phyloP scores from a whole-genome alignment of 306 rosid genomes.

The Gastrolobium bilobum region DNA sequence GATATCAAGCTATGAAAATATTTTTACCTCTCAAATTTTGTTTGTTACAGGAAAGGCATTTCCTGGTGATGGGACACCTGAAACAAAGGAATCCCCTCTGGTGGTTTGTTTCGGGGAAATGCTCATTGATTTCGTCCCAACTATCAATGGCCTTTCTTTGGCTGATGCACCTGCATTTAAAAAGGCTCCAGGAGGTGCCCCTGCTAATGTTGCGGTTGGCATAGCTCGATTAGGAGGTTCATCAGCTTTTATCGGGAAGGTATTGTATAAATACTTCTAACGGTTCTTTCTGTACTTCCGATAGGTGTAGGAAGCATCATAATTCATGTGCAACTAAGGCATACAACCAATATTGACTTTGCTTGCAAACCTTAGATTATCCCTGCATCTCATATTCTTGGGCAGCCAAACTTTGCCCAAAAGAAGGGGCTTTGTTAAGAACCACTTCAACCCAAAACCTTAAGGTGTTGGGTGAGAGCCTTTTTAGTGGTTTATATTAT shows the following conservation, averaged over 20 bases:
- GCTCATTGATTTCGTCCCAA: constrained; percentile 98
- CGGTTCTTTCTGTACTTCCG: constrained; percentile 31
- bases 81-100: constrained; percentile 76
- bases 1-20: constrained; percentile 22
- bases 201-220: constrained; percentile 98
- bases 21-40: constrained; percentile 37
- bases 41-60: constrained; percentile 69
- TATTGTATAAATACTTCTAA: constrained; percentile 44
- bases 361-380: neutral
- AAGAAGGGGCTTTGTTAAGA: too few species aligned
- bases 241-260: constrained; percentile 97
- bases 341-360: constrained; percentile 23
- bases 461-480: too few species aligned
- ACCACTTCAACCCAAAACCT: too few species aligned
- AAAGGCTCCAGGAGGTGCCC: constrained; percentile 99
- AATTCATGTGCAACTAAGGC: constrained; percentile 31
- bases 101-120: constrained; percentile 96
- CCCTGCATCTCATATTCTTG: neutral
- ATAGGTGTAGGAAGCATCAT: constrained; percentile 29
- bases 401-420: constrained; percentile 17
- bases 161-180: constrained; percentile 93
- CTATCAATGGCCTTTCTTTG: constrained; percentile 79
- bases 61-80: constrained; percentile 63
- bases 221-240: constrained; percentile 95
- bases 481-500: too few species aligned